Conservation (phyloP, 2,329 filamentous ascomycete genomes). For the Endoconidiophora laricicola region DNA sequence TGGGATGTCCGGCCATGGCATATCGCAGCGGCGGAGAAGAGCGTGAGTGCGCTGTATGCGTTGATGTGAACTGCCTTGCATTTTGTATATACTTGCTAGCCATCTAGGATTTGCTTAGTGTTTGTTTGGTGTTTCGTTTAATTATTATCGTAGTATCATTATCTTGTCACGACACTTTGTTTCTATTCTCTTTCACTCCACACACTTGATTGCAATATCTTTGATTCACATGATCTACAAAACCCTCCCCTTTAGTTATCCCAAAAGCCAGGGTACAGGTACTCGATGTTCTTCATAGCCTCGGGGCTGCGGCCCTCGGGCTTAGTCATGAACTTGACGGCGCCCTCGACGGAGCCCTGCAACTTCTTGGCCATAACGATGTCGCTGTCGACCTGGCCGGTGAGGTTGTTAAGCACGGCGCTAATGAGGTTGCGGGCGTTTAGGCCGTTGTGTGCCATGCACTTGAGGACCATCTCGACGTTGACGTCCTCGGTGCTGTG, state of each 20-base stretch:
- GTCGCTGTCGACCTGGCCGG: constrained; percentile 57
- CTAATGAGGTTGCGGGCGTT: constrained; percentile 77
- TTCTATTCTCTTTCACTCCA: neutral
- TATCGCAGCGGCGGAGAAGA: constrained; percentile 54
- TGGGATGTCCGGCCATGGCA: constrained; percentile 62
- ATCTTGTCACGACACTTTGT: neutral
- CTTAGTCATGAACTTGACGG: constrained; percentile 68
- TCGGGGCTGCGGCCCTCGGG: constrained; percentile 55
- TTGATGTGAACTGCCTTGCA: constrained; percentile 33
- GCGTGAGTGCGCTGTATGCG: constrained; percentile 45
- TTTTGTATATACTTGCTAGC: neutral
- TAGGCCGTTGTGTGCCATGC: constrained; percentile 83
- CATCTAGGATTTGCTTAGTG: neutral
- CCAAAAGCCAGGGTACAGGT: constrained; percentile 74
- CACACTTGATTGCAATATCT: neutral
- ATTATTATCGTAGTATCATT: neutral
- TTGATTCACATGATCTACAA: neutral
- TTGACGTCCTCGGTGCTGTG: constrained; percentile 68
- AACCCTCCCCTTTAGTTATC: constrained; percentile 4
- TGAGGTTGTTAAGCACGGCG: constrained; percentile 73
- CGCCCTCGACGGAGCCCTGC: constrained; percentile 58
- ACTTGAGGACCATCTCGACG: constrained; percentile 90
- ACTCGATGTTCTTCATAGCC: constrained; percentile 64
- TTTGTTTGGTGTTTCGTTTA: neutral
- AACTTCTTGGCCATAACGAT: constrained; percentile 68